Conservation (phyloP, 2,329 filamentous ascomycete species). For the Ampelomyces quisqualis region DNA sequence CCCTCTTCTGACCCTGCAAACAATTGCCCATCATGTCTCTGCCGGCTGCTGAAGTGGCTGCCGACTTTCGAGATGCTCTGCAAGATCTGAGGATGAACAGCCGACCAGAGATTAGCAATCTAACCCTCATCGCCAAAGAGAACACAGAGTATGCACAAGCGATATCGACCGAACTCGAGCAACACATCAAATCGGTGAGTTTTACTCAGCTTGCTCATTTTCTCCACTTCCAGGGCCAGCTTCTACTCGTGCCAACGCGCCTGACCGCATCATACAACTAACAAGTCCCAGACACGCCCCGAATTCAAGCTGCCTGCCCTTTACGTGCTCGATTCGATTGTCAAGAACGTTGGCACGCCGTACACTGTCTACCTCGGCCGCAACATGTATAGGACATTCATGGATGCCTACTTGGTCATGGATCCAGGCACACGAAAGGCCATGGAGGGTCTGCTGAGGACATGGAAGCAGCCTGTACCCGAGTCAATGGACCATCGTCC, state of each 20-base stretch:
- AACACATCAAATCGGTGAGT: constrained; percentile 93
- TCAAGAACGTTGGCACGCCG: constrained; percentile 97
- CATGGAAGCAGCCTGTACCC: constrained; percentile 95
- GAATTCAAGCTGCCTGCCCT: constrained; percentile 90
- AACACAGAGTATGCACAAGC: constrained; percentile 93
- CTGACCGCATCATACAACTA: constrained; percentile 12
- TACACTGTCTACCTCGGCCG: constrained; percentile 94
- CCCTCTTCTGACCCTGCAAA: constrained; percentile 16
- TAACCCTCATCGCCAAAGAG: constrained; percentile 96
- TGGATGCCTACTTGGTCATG: constrained; percentile 92
- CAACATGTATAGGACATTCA: constrained; percentile 90
- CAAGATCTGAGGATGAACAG: constrained; percentile 90
- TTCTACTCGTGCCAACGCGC: background rate
- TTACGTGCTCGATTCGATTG: constrained; percentile 96
- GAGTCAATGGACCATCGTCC: constrained; percentile 90
- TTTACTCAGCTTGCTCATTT: background rate
- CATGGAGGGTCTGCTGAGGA: constrained; percentile 96
- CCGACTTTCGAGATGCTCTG: constrained; percentile 90
- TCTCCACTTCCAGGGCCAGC: background rate
- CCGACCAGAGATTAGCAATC: constrained; percentile 92
- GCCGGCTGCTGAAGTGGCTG: constrained; percentile 80
- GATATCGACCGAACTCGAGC: constrained; percentile 85
- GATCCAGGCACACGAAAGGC: constrained; percentile 79
- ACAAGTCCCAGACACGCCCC: constrained; percentile 71
- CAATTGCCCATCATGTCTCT: constrained; percentile 61